Evolutionary conservation across 2,329 filamentous ascomycete genomes (phyloP), one percentile per base, ranked within the genome.

Genomic region (Cladosporium sp.): DNA sequence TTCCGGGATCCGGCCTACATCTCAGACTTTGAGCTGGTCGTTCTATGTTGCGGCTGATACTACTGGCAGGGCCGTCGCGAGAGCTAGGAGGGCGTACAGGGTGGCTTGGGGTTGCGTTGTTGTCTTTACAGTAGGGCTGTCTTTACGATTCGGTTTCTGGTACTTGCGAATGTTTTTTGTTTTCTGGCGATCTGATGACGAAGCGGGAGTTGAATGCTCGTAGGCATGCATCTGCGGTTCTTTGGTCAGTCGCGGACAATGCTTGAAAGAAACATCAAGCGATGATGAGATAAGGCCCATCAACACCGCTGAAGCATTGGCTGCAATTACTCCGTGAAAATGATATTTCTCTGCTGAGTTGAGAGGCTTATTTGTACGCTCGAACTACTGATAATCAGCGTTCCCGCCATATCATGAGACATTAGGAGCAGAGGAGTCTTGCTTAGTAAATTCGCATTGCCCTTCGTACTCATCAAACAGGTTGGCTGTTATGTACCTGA

Each of bases 31-130:
- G 29, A 57, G 53, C 21, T 57, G 16, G 6, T 33, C n/a, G 31
- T 57, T 57, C 53, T 31, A 57, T 57, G 31, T 57, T 18, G 53
- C 31, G 28, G 53, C 53, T 40, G 53, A 57, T 21, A 23, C n/a
- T n/a, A 18, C 18, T 10, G 53, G 53, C 1, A 40, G 28, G 10
- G 28, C 16, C 21, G 16, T 35, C n/a, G 53, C 53, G 28, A 33
- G 8, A 18, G n/a, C 53, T 16, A 57, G 31, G 16, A 57, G 28
- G 53, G 31, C 21, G 53, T 37, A 23, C n/a, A 57, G 16, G 29
- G 29, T 57, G 16, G 53, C 1, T 40, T 33, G 31, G 53, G 40
- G 31, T 10, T 57, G 53, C 53, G 40, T 57, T 44, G 37, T 44
- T 21, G 23, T 16, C 18, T 33, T 37, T 26, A 26, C 23, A 26